Percentiles rank a stretch among this genome's conserved stretches.
phyloP scores from a whole-genome alignment of 148 eudicot species.

The Camellia granthamiana region DNA sequence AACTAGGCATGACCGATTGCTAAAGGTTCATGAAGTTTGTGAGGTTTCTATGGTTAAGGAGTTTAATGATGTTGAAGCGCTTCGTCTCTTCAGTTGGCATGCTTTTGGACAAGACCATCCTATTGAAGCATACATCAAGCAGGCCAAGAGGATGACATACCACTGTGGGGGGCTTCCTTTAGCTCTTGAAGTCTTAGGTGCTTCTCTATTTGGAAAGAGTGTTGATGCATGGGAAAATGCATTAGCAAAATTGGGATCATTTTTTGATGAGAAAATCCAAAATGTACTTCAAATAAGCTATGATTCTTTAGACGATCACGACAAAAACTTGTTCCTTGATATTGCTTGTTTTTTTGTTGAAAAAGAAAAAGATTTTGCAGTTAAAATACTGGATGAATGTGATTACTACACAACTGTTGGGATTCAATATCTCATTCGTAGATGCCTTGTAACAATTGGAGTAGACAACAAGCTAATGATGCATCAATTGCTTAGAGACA shows the following conservation, averaged over 20 bases:
- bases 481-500: constrained; percentile 1
- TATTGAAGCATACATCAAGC: constrained; percentile 4
- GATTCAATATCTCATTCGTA: not conserved
- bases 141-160: not conserved
- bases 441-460: not conserved
- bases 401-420: not conserved
- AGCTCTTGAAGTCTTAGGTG: constrained; percentile 23
- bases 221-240: not conserved
- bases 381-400: not conserved
- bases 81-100: not conserved
- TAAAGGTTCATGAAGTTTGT: not conserved
- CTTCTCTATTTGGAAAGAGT: not conserved
- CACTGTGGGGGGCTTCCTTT: constrained; percentile 17
- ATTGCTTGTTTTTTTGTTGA: not conserved
- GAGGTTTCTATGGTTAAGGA: not conserved
- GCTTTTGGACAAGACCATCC: constrained; percentile 11
- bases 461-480: not conserved
- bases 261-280: not conserved
- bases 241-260: not conserved
- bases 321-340: not conserved
- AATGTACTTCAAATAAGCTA: not conserved
- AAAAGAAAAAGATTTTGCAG: not conserved
- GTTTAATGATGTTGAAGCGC: not conserved
- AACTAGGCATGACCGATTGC: not conserved
- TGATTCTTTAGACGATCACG: not conserved